These are phyloP conservation scores for Phyllosticta citribraziliensis DNA, from an alignment of 2,329 filamentous ascomycete genomes.

Conservation along the genomic window DNA sequence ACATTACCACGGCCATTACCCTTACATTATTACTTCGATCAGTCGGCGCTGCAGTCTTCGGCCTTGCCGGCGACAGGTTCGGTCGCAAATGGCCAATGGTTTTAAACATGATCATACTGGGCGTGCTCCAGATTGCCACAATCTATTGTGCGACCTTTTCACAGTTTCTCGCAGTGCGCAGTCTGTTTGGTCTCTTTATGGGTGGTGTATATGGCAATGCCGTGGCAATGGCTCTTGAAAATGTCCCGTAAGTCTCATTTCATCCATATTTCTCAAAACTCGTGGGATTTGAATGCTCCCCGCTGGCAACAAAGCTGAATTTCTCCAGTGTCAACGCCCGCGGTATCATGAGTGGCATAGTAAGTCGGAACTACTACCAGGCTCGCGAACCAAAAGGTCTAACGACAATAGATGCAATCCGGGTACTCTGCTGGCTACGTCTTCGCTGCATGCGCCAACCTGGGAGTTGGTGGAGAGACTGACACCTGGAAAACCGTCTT, in stretches of 20 bases:
- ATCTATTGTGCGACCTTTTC: conserved; percentile 64
- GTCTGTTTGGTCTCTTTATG: conserved; percentile 70
- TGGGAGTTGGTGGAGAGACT: conserved; percentile 55
- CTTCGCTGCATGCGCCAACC: conserved; percentile 63
- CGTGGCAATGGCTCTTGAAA: conserved; percentile 68
- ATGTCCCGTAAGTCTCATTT: conserved; percentile 50
- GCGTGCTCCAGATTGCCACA: conserved; percentile 63
- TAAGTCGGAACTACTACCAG: neutral
- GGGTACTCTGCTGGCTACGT: conserved; percentile 76
- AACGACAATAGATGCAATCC: conserved; percentile 50
- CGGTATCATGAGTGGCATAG: conserved; percentile 71
- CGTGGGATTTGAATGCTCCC: neutral
- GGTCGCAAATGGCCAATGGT: conserved; percentile 82
- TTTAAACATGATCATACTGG: conserved; percentile 64
- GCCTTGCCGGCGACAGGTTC: conserved; percentile 66
- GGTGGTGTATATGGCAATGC: conserved; percentile 72
- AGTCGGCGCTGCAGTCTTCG: conserved; percentile 66
- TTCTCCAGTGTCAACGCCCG: conserved; percentile 45
- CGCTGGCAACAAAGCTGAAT: conserved; percentile 15
- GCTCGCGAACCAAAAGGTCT: neutral
- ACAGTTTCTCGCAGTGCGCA: conserved; percentile 65
- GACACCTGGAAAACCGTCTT: conserved; percentile 68
- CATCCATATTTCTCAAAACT: neutral
- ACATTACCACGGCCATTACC: conserved; percentile 66
- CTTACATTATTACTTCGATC: conserved; percentile 66